Evolutionary conservation across 768 basidiomycete genomes (phyloP), one percentile per base, ranked within the genome.

Genomic region (Suillus subaureus): DNA sequence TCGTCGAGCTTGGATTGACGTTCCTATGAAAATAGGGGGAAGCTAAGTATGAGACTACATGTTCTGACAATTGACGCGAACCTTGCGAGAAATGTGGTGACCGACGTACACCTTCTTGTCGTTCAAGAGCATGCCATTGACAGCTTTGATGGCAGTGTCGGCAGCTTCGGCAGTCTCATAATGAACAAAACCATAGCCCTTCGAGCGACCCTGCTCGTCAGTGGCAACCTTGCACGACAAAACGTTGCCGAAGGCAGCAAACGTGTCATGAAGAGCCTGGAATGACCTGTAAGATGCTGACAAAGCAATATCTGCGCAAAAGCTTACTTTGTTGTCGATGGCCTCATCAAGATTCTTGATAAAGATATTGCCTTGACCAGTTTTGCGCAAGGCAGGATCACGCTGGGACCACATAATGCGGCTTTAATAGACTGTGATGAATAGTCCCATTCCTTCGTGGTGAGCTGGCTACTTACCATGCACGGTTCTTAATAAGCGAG

Each of bases 351-450:
- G 82, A 82, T 99, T 99, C 84, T 99, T 99, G 83, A 99, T 99
- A 84, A 99, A 99, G 76, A 99, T 95, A 80, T 99, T 99, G 79
- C 97, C 97, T 83, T 98, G 96, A 69, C 96, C 96, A 69, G 96
- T 98, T 89, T 99, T 99, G 80, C 97, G 93, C 76, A 99, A 89
- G 71, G 96, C 94, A 66, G 97, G 97, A 83, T 99, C 97, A 78
- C 97, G 94, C 87, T 99, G 97, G 75, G 96, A 98, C 97, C 97
- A 99, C 97, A 99, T 99, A 86, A 99, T 99, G 74, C 97, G 94
- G 85, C 93, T 94, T 70, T 62, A 68, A 73, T 68, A 64, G 33
- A 68, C 12, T n/a, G 23, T 7, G 33, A 61, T 49, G 57, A 61
- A 66, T 62, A 66, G 61, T 31, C 63, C 7, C 51, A 54, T 7